Evolutionary conservation across 1,139 yeast species (phyloP).

Genomic region (Suhomyces yuchorum): DNA sequence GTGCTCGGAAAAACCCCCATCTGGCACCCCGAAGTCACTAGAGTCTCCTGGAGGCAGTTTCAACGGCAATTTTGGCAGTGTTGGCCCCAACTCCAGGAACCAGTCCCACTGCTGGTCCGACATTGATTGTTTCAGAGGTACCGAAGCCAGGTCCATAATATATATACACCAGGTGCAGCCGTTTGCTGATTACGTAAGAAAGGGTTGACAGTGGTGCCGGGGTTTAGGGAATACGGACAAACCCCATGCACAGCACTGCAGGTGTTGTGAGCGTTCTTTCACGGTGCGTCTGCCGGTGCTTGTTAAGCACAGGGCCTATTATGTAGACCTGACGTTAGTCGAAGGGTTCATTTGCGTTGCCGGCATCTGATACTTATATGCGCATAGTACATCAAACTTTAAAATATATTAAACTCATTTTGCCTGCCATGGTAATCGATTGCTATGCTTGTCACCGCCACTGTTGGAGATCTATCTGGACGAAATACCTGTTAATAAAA

Average conservation of each 20-base stretch:
- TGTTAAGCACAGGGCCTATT: not conserved
- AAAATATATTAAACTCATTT: not conserved
- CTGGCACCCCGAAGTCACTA: not conserved
- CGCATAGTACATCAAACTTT: not conserved
- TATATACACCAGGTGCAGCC: conserved; percentile 1
- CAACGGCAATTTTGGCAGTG: not conserved
- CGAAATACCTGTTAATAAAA: too few species aligned
- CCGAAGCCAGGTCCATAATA: not conserved
- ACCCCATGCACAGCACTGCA: not conserved
- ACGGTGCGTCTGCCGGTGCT: not conserved
- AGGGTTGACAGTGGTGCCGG: conserved; percentile 1
- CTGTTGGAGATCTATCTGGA: not conserved
- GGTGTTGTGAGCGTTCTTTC: not conserved
- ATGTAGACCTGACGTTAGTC: not conserved
- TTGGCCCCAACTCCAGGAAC: not conserved
- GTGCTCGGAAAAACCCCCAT: not conserved
- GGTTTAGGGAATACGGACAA: not conserved
- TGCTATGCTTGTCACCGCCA: not conserved
- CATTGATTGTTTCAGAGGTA: not conserved
- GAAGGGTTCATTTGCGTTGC: not conserved
- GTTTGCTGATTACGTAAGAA: conserved; percentile 2
- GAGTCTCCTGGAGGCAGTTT: not conserved
- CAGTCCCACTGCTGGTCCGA: conserved; percentile 6
- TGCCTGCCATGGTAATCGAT: not conserved
- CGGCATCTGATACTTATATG: not conserved